These are phyloP conservation scores for Leccinum olivaceopallidum DNA, from an alignment of 768 basidiomycete species.

Conservation along the genomic window DNA sequence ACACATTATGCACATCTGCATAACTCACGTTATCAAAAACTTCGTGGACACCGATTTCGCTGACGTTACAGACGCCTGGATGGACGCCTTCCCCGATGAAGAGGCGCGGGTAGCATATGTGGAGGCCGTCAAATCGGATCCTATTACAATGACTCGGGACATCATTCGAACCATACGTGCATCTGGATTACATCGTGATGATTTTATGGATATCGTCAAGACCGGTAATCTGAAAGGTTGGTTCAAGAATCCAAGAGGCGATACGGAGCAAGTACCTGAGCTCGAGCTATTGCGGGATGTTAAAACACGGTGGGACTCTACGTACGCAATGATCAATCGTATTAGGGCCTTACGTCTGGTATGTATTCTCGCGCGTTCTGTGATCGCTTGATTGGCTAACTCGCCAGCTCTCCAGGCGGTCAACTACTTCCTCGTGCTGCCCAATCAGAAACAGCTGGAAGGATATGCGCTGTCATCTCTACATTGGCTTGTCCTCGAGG, in stretches of 20 bases:
- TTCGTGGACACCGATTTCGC: not conserved
- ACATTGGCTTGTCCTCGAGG: not conserved
- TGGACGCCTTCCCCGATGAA: not conserved
- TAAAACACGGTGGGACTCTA: too few relatives aligned
- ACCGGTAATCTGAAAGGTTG: not conserved
- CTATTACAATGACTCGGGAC: not conserved
- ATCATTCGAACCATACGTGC: not conserved
- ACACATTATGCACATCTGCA: too few relatives aligned
- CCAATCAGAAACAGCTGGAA: not conserved
- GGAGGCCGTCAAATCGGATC: not conserved
- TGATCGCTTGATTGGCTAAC: not conserved
- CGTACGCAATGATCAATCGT: not conserved
- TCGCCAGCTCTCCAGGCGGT: not conserved
- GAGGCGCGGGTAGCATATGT: not conserved
- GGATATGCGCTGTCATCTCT: not conserved
- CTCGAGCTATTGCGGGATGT: not conserved
- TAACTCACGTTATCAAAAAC: not conserved
- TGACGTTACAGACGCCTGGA: not conserved
- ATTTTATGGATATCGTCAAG: not conserved
- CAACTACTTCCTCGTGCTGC: not conserved
- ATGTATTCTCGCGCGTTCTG: not conserved
- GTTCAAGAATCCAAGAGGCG: not conserved
- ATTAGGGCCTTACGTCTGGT: not conserved
- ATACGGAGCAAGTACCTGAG: not conserved
- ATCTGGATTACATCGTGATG: not conserved